Evolutionary conservation across 352 stramenopile species (phyloP), one percentile per base, ranked within the genome.

Genomic region (Globisporangium viniferum): DNA sequence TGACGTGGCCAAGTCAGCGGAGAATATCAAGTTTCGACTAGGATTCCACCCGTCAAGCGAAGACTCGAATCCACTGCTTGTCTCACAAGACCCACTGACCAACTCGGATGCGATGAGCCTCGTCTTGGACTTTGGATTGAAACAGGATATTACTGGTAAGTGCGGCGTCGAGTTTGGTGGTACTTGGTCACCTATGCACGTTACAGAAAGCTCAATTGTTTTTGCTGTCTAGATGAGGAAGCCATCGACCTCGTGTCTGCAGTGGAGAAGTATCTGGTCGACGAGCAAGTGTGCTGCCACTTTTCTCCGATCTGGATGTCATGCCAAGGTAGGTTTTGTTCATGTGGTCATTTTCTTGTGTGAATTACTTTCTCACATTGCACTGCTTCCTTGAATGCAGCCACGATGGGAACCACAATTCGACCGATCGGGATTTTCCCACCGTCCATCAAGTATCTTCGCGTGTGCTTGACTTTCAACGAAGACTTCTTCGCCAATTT

Each of bases 201-300:
- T 9, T 24, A 27, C 14, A 51, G 7, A 31, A 0, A 12, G 12
- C 14, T 48, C 5, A 48, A 14, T 18, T 55, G 27, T 24, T 20
- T 59, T 18, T 51, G 53, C 20, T 55, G 49, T 59, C 2, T 20
- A 88, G 79, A 88, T 57, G 80, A 91, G 62, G 74, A 81, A 72
- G 74, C 70, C 18, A 81, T 84, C 35, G 76, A 87, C n/a, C 57
- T 91, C 12, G 74, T 76, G 29, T 84, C 73, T 1, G 70, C 76
- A 29, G 58, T 86, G 5, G 82, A 88, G 53, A 68, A 71, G 7
- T 76, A 75, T 36, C 51, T 91, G 5, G 36, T 66, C 2, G 75
- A 91, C 48, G 69, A 81, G 15, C 58, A 68, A 24, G 68, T 91
- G 1, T 76, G 76, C 67, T 55, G 61, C 14, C 62, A 75, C 36